Evolutionary conservation across 2,329 filamentous ascomycete species (phyloP), one percentile per base, ranked within the genome.

Genomic region (Rhynchosporium agropyri): DNA sequence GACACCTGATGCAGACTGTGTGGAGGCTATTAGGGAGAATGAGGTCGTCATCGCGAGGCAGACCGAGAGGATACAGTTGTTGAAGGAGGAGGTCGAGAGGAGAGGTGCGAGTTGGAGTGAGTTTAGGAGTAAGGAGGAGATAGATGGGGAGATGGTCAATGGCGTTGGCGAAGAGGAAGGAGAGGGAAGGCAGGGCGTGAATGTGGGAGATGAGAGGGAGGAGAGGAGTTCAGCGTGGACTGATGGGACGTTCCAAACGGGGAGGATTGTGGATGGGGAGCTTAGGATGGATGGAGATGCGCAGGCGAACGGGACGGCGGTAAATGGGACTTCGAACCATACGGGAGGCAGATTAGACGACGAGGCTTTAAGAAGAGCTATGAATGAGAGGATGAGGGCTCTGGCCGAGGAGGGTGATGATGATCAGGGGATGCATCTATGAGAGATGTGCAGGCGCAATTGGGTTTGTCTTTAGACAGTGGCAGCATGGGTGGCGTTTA

Each of bases 21-120:
- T 85, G 68, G 89, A 92, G 63, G 90, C 89, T 63, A 89, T 92
- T 73, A 75, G 77, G 62, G 89, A 93, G 76, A 92, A 92, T 76
- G 82, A 87, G 69, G 75, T 73, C 26, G 89, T 92, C 62, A 88
- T 93, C 62, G 79, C 76, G 65, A 82, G 88, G 69, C 89, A 91
- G 83, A 79, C 82, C 65, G 83, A 86, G 76, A 81, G 89, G 74
- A 83, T 92, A 65, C 79, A 78, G 60, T 74, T 91, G 56, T 78
- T 92, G 65, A 84, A 81, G 67, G 77, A 73, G 48, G 90, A 93
- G 77, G 85, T 92, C 8, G 77, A 79, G 67, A 71, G 72, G 8
- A 77, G 86, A 4, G 85, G 86, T 1, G 67, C 80, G 61, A 80
- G 76, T 70, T 88, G 85, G 86, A 72, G 75, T 36, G 84, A 85